A percentile compares a stretch with the other conserved stretches of the same genome.
phyloP scores from a whole-genome alignment of 2,329 filamentous ascomycete species.

The Fusarium continuum region DNA sequence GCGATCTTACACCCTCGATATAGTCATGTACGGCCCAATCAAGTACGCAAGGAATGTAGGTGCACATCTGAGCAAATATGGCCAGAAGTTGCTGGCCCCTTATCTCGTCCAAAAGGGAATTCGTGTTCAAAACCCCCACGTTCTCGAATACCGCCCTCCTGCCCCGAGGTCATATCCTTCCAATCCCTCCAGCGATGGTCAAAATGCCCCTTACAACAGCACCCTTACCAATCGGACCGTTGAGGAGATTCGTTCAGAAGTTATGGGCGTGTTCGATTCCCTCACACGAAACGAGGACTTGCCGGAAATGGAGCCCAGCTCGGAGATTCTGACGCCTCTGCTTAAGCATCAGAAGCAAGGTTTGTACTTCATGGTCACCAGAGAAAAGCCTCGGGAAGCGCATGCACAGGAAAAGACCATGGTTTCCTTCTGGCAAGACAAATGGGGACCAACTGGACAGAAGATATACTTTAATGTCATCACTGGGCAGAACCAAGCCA shows the following conservation, averaged over 20 bases:
- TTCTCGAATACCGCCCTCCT: slow-evolving; percentile 57
- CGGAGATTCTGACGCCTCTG: slow-evolving; percentile 71
- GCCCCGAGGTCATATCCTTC: slow-evolving; percentile 47
- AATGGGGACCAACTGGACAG: slow-evolving; percentile 59
- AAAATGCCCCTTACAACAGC: slow-evolving; percentile 40
- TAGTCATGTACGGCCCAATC: slow-evolving; percentile 82
- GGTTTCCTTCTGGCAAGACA: slow-evolving; percentile 80
- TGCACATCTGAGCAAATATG: slow-evolving; percentile 67
- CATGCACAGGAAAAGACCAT: slow-evolving; percentile 68
- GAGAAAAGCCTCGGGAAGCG: slow-evolving; percentile 73
- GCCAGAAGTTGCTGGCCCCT: slow-evolving; percentile 73
- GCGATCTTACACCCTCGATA: slow-evolving; percentile 67
- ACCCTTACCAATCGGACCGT: slow-evolving; percentile 67
- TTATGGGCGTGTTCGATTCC: slow-evolving; percentile 87
- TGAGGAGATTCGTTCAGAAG: slow-evolving; percentile 87
- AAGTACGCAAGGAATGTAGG: slow-evolving; percentile 73
- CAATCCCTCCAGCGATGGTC: slow-evolving; percentile 35
- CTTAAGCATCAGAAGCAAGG: slow-evolving; percentile 91
- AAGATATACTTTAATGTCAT: slow-evolving; percentile 84
- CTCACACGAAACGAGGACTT: slow-evolving; percentile 80
- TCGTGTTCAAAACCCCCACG: slow-evolving; percentile 81
- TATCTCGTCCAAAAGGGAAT: slow-evolving; percentile 73
- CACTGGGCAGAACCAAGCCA: slow-evolving; percentile 71
- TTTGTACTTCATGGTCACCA: slow-evolving; percentile 82
- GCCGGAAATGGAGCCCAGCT: slow-evolving; percentile 73